phyloP scores from a whole-genome alignment of 2,329 filamentous ascomycete genomes.

The Stagonosporopsis cucurbitacearum region DNA sequence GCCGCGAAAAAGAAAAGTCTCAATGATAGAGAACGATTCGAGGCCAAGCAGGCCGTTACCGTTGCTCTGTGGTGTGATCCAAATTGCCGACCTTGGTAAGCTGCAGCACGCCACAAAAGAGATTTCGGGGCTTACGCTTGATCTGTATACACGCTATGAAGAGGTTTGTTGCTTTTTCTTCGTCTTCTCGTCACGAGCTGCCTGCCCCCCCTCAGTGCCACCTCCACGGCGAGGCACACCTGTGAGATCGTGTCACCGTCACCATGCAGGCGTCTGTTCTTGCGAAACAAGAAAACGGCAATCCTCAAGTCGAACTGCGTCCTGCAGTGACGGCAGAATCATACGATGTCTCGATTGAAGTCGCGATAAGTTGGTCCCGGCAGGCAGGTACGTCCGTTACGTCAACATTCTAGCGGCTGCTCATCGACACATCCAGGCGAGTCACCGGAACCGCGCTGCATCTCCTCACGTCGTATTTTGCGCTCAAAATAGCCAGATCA shows the following conservation, averaged over 20 bases:
- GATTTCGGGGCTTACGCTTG: conserved; percentile 15
- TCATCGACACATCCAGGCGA: conserved; percentile 5
- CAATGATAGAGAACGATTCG: neutral
- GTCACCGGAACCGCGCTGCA: conserved; percentile 11
- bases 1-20: conserved; percentile 12
- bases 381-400: conserved; percentile 25
- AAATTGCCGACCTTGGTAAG: neutral
- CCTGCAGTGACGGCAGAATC: conserved; percentile 23
- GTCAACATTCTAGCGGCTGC: conserved; percentile 10
- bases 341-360: conserved; percentile 20
- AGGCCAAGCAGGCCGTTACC: neutral
- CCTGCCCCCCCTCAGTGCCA: conserved; percentile 2
- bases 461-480: conserved; percentile 5
- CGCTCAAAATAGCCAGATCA: conserved; percentile 9
- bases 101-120: conserved; percentile 12
- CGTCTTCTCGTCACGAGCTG: conserved; percentile 9
- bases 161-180: conserved; percentile 8
- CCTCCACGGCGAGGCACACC: conserved; percentile 3
- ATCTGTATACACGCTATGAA: conserved; percentile 18
- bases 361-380: conserved; percentile 26
- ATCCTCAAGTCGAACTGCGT: conserved; percentile 6
- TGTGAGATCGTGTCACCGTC: conserved; percentile 16
- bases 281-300: conserved; percentile 12
- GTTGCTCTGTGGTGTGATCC: neutral
- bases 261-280: conserved; percentile 8